These are phyloP conservation scores for Globisporangium abappressorium DNA, from an alignment of 352 stramenopile genomes.

Conservation along the genomic window DNA sequence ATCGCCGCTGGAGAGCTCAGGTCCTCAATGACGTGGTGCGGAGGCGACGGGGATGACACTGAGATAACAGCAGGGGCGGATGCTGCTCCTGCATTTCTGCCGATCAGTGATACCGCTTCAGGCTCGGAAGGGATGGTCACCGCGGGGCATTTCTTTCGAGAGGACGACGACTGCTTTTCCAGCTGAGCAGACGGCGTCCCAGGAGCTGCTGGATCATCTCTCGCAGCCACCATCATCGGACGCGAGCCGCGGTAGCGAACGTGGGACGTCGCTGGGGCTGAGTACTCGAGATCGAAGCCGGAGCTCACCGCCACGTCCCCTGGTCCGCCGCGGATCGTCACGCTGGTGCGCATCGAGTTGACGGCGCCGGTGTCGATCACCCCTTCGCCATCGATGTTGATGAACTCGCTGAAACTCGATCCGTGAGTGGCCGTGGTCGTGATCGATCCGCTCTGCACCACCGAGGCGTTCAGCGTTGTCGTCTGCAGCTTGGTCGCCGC, in stretches of 20 bases:
- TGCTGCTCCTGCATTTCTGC: background rate
- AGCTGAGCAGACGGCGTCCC: background rate
- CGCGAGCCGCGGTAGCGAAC: conserved; percentile 1
- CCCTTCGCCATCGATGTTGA: background rate
- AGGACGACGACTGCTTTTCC: background rate
- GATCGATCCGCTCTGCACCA: conserved; percentile 1
- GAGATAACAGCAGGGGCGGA: background rate
- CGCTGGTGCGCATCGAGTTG: background rate
- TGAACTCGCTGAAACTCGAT: background rate
- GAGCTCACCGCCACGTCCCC: background rate
- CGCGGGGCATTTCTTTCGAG: background rate
- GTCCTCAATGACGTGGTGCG: background rate
- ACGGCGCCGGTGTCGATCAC: background rate
- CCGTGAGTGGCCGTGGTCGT: background rate
- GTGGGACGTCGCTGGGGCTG: background rate
- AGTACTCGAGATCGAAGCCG: background rate
- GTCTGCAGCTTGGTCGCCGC: background rate
- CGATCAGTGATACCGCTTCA: background rate
- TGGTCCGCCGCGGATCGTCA: background rate
- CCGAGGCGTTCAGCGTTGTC: background rate
- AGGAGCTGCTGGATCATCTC: background rate
- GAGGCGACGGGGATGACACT: background rate
- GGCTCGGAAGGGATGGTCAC: background rate
- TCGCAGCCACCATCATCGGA: background rate
- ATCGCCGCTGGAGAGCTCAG: background rate